phyloP scores from a whole-genome alignment of 805 yeast species.

The Kluyveromyces nonfermentans region DNA sequence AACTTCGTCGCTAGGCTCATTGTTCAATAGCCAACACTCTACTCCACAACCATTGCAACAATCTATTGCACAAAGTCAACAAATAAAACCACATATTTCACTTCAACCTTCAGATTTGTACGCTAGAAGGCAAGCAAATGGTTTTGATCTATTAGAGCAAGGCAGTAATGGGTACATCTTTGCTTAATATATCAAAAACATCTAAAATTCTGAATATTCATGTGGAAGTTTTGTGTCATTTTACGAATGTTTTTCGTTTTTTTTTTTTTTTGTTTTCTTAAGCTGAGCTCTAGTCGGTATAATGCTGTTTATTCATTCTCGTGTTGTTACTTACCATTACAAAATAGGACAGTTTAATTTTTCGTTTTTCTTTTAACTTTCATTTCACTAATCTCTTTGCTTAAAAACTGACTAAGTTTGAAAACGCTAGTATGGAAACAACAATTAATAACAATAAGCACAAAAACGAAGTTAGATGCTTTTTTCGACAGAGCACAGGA shows the following conservation, averaged over 20 bases:
- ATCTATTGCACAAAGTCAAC: background rate
- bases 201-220: too few species aligned
- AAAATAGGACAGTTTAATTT: background rate
- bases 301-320: background rate
- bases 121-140: background rate
- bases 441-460: background rate
- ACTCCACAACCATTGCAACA: background rate
- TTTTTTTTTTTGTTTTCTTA: background rate
- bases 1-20: slow-evolving; percentile 1
- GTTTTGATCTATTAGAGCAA: slow-evolving; percentile 1
- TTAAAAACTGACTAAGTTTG: background rate
- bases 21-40: background rate
- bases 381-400: too few species aligned
- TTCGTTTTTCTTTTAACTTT: too few species aligned
- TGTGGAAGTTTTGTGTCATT: too few species aligned
- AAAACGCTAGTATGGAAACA: background rate
- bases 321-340: background rate
- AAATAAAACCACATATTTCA: background rate
- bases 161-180: slow-evolving; percentile 3
- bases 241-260: too few species aligned
- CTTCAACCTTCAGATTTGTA: background rate
- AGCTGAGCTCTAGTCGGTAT: background rate
- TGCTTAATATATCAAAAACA: background rate
- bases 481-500: background rate
- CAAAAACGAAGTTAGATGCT: background rate